phyloP scores from a whole-genome alignment of 192 early-diverging fungal genomes.

The Glomus cerebriforme region DNA sequence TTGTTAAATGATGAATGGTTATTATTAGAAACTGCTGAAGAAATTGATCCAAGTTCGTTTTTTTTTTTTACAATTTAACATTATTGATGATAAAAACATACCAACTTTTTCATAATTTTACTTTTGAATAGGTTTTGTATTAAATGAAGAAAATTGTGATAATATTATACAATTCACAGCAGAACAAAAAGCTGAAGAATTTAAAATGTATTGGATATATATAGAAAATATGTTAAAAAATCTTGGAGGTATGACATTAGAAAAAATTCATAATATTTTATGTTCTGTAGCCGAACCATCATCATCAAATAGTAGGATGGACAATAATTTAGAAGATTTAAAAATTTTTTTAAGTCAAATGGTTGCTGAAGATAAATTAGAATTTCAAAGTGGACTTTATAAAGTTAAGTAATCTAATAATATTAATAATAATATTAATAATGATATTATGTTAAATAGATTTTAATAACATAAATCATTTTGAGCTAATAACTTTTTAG shows the following conservation, averaged over 20 bases:
- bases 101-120: too few species aligned
- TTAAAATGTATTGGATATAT: background rate
- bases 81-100: background rate
- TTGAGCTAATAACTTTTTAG: too few species aligned
- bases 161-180: background rate
- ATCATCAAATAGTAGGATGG: background rate
- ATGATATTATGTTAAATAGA: too few species aligned
- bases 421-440: too few species aligned
- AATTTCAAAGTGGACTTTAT: background rate
- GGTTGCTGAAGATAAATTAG: slow-evolving; percentile 1
- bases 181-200: background rate
- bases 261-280: background rate
- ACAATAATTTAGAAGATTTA: background rate
- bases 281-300: background rate
- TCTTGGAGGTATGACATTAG: slow-evolving; percentile 4
- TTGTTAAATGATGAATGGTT: slow-evolving; percentile 12
- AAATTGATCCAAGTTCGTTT: background rate
- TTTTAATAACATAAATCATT: too few species aligned
- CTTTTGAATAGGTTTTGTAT: background rate
- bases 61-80: background rate
- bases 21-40: slow-evolving; percentile 8
- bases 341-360: background rate
- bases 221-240: slow-evolving; percentile 6
- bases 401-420: background rate
- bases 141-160: background rate